A percentile compares a stretch with the other conserved stretches of the same genome.
These are phyloP conservation scores for Cladosporium sp. DNA, from an alignment of 2,329 filamentous ascomycete genomes.

Conservation along the genomic window DNA sequence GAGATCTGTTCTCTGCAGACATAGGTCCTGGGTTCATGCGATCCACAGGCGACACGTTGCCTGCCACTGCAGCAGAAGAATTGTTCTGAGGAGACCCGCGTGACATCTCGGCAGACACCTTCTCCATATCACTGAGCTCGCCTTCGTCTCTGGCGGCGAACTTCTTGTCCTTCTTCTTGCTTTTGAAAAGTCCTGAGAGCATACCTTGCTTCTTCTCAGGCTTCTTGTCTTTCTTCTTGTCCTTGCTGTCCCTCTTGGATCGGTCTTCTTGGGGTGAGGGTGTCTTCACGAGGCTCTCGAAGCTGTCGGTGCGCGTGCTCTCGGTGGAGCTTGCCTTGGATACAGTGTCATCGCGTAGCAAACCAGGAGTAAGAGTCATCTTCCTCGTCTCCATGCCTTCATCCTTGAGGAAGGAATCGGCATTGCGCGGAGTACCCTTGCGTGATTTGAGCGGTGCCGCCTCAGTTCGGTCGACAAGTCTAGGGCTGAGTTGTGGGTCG, in stretches of 20 bases:
- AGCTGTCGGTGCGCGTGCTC: constrained; percentile 59
- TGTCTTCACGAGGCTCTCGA: constrained; percentile 75
- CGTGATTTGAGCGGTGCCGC: constrained; percentile 60
- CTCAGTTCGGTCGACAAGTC: constrained; percentile 34
- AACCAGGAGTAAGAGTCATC: constrained; percentile 90
- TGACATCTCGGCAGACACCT: constrained; percentile 31
- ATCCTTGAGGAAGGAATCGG: constrained; percentile 96
- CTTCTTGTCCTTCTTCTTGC: constrained; percentile 66
- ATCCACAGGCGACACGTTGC: constrained; percentile 14
- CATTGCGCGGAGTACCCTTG: constrained; percentile 85
- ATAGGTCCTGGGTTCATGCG: constrained; percentile 11
- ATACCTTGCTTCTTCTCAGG: constrained; percentile 76
- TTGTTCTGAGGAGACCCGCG: constrained; percentile 24
- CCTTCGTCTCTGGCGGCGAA: constrained; percentile 43
- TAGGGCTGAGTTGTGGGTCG: constrained; percentile 34
- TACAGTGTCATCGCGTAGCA: constrained; percentile 75
- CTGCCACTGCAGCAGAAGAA: neutral
- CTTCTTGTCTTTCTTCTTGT: constrained; percentile 74
- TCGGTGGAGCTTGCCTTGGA: constrained; percentile 39
- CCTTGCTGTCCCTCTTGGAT: constrained; percentile 67
- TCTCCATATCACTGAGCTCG: constrained; percentile 32
- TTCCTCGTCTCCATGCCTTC: constrained; percentile 94
- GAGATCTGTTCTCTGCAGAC: constrained; percentile 13
- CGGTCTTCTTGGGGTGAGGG: constrained; percentile 60
- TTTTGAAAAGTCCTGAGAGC: constrained; percentile 69